Percentiles rank a stretch among this genome's conserved stretches.
Evolutionary conservation across 768 basidiomycete genomes (phyloP).

Genomic region (Lentinus tigrinus): DNA sequence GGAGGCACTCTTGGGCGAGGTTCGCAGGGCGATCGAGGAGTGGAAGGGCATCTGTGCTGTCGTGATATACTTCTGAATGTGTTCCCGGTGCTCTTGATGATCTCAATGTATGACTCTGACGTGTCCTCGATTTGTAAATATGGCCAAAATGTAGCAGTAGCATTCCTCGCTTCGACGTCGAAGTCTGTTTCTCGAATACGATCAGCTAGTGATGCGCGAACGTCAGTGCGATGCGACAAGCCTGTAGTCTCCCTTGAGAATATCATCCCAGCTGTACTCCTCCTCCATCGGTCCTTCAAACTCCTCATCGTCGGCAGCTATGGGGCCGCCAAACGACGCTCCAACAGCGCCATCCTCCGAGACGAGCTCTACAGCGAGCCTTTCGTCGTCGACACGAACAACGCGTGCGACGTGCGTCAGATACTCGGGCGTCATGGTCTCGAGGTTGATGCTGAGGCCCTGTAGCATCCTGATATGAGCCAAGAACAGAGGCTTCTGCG

Average conservation of each 20-base stretch:
- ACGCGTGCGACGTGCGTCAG: slow-evolving; percentile 49
- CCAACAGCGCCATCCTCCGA: slow-evolving; percentile 8
- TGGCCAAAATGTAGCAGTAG: neutral
- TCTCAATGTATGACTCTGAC: too few relatives aligned
- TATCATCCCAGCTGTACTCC: slow-evolving; percentile 29
- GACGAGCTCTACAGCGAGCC: slow-evolving; percentile 12
- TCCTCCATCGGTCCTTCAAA: slow-evolving; percentile 20
- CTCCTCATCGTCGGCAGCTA: slow-evolving; percentile 20
- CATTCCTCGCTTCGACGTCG: neutral
- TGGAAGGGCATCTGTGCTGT: slow-evolving; percentile 2
- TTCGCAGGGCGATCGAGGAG: slow-evolving; percentile 13
- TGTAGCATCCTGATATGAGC: slow-evolving; percentile 23
- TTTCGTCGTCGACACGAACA: slow-evolving; percentile 20
- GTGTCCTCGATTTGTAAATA: too few relatives aligned
- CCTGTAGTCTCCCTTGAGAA: slow-evolving; percentile 31
- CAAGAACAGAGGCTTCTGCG: neutral
- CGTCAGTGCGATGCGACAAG: slow-evolving; percentile 6
- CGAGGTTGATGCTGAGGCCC: slow-evolving; percentile 59
- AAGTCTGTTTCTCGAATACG: neutral
- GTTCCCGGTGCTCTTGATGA: neutral
- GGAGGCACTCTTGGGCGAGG: slow-evolving; percentile 8
- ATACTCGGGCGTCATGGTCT: slow-evolving; percentile 59
- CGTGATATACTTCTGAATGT: neutral
- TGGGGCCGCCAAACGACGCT: slow-evolving; percentile 30
- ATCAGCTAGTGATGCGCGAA: too few relatives aligned